Evolutionary conservation across 768 basidiomycete species (phyloP).

Genomic region (Kwoniella dendrophila): DNA sequence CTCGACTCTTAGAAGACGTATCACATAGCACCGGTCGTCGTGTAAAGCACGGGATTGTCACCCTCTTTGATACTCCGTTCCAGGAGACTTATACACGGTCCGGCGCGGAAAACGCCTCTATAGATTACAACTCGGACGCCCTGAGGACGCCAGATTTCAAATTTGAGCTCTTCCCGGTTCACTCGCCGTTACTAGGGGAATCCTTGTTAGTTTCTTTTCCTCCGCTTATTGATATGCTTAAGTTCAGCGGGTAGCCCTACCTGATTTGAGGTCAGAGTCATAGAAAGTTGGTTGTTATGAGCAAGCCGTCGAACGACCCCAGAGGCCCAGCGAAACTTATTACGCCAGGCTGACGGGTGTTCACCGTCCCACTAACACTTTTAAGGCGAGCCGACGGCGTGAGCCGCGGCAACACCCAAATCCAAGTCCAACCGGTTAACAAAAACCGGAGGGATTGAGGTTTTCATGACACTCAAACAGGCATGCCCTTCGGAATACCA

Average conservation of each 20-base stretch:
- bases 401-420: slow-evolving; percentile 41
- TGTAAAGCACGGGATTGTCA: slow-evolving; percentile 63
- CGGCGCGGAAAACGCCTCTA: slow-evolving; percentile 72
- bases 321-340: slow-evolving; percentile 58
- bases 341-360: slow-evolving; percentile 56
- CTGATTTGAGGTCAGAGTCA: slow-evolving; percentile 71
- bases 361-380: slow-evolving; percentile 59
- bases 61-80: slow-evolving; percentile 68
- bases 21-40: slow-evolving; percentile 68
- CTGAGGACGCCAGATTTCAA: slow-evolving; percentile 70
- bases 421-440: slow-evolving; percentile 28
- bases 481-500: slow-evolving; percentile 69
- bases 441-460: slow-evolving; percentile 41
- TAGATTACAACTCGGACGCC: slow-evolving; percentile 75
- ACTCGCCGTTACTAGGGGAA: slow-evolving; percentile 85
- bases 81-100: slow-evolving; percentile 77
- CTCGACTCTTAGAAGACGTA: slow-evolving; percentile 77
- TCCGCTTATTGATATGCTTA: slow-evolving; percentile 88
- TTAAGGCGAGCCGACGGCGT: slow-evolving; percentile 56
- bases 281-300: slow-evolving; percentile 46
- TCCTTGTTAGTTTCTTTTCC: slow-evolving; percentile 90
- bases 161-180: slow-evolving; percentile 83
- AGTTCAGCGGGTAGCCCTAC: slow-evolving; percentile 82
- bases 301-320: slow-evolving; percentile 19
- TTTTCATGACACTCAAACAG: slow-evolving; percentile 68